Base-by-base conservation (phyloP, 805 yeast species). In the Barnettozyma populi region DNA sequence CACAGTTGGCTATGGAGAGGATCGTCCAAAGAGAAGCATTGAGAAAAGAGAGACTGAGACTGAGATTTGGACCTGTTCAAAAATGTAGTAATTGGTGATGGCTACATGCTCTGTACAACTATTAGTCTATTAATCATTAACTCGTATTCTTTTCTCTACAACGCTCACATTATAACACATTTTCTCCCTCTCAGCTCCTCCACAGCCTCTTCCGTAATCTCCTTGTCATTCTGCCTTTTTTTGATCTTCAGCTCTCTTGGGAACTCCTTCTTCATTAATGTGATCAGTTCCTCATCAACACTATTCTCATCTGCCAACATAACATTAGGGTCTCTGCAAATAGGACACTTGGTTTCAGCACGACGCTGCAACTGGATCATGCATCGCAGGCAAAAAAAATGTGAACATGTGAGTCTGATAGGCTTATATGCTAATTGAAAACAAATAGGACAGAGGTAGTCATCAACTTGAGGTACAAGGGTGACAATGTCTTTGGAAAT, bases 391-490 rank as follows among this genome's bases (percentile, higher is more conserved):
- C 94, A 85, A 61, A 84, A 85, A 19, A 83, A 66, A 59, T 85
- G 94, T 1, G 74, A 74, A 62, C 94, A 85, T 9, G 63, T 66
- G 14, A 85, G 66, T 42, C 80, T 66, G 42, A 85, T 80, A 2
- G 94, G 94, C 56, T 84, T 82, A 65, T 74, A 85, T 0, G 90
- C 89, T 41, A 85, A 73, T 2, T 78, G 72, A 61, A 78, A 75
- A 60, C 94, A 85, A 9, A 85, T 79, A 1, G 90, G 88, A 59
- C 94, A 85, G 2, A 79, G 68, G 57, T 84, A 85, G 60, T 86
- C 92, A 43, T 85, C 90, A 5, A 86, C 65, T 60, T 84, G 90
- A 2, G 94, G 94, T 1, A 84, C 67, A 2, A 85, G 63, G 25
- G 74, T 71, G 34, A 85, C 62, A 16, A 85, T 63, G 23, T 78